Percentiles rank a stretch among this genome's conserved stretches.
phyloP scores from a whole-genome alignment of 306 rosid species.

The Fagus crenata region DNA sequence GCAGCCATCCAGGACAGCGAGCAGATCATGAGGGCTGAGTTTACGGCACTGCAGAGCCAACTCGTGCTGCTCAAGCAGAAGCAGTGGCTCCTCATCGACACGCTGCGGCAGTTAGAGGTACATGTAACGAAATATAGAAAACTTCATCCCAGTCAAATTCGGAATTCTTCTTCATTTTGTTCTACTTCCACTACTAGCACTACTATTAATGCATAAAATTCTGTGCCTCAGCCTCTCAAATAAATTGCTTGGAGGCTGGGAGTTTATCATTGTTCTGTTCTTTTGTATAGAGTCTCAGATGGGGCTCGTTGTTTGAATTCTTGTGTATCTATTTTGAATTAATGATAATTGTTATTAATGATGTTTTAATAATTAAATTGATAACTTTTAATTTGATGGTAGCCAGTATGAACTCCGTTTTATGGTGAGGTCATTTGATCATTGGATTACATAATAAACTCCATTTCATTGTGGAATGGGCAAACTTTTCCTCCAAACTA shows the following conservation, averaged over 20 bases:
- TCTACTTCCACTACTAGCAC: slow-evolving; percentile 6
- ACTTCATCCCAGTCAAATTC: slow-evolving; percentile 35
- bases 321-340: neutral
- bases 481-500: too few species aligned
- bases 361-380: neutral
- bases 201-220: slow-evolving; percentile 10
- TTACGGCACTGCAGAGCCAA: slow-evolving; percentile 69
- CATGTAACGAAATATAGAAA: slow-evolving; percentile 39
- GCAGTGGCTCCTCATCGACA: slow-evolving; percentile 76
- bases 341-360: neutral
- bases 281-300: slow-evolving; percentile 12
- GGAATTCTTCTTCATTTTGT: slow-evolving; percentile 36
- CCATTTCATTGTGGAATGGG: too few species aligned
- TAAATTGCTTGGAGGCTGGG: slow-evolving; percentile 27
- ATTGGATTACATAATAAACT: neutral
- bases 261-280: slow-evolving; percentile 2
- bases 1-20: slow-evolving; percentile 79
- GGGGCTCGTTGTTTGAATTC: neutral
- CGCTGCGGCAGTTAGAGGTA: slow-evolving; percentile 92
- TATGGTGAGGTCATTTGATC: neutral
- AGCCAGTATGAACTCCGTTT: neutral
- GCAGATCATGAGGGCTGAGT: slow-evolving; percentile 84
- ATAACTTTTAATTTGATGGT: neutral
- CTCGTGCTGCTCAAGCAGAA: slow-evolving; percentile 87
- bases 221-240: slow-evolving; percentile 16